Conservation (phyloP, 352 stramenopile genomes). For the Pythium aquatile region DNA sequence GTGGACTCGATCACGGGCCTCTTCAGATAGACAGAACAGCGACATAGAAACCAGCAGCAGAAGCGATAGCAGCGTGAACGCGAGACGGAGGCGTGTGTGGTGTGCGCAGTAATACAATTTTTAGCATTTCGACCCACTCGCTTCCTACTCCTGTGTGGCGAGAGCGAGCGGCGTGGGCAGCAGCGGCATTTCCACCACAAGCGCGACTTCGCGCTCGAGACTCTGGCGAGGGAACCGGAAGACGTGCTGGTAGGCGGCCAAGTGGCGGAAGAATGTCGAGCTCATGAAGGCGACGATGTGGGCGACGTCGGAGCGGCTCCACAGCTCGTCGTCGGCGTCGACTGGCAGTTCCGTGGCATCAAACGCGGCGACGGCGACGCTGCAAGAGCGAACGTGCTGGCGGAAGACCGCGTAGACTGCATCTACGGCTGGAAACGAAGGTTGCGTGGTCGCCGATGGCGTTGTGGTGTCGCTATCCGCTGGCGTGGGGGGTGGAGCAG, state of each 20-base stretch:
- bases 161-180: slow-evolving; percentile 33
- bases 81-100: background rate
- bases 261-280: slow-evolving; percentile 67
- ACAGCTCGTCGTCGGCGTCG: slow-evolving; percentile 25
- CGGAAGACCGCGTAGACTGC: slow-evolving; percentile 26
- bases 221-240: slow-evolving; percentile 34
- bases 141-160: background rate
- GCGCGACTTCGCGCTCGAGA: slow-evolving; percentile 29
- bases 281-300: slow-evolving; percentile 68
- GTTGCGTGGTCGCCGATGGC: background rate
- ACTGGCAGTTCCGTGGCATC: background rate
- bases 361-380: slow-evolving; percentile 7
- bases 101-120: background rate
- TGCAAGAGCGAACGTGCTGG: slow-evolving; percentile 26
- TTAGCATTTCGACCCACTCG: background rate
- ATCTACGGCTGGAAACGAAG: slow-evolving; percentile 14
- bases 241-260: slow-evolving; percentile 59
- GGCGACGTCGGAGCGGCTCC: slow-evolving; percentile 37
- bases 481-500: background rate
- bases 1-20: slow-evolving; percentile 47
- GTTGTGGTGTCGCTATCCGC: slow-evolving; percentile 8
- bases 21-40: slow-evolving; percentile 19
- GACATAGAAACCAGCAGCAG: slow-evolving; percentile 8
- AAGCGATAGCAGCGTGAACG: background rate
- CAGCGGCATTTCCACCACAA: slow-evolving; percentile 53